Percentiles rank a stretch among this genome's conserved stretches.
Evolutionary conservation across 2,329 filamentous ascomycete species (phyloP).

Genomic region (Exophiala calicioides): DNA sequence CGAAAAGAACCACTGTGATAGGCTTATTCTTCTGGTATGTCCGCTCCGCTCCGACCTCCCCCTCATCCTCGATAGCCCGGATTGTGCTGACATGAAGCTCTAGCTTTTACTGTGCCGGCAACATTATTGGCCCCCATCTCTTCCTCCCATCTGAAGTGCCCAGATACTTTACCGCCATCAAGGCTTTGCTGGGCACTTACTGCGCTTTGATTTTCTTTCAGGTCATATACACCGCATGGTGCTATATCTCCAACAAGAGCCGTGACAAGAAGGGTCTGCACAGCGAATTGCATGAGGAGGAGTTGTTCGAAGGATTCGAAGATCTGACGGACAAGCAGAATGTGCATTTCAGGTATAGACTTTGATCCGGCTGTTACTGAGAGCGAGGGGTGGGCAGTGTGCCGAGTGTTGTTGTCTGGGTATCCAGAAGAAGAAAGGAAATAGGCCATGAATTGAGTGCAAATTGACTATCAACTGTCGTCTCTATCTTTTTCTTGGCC

Average conservation of each 20-base stretch:
- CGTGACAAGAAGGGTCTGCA: constrained; percentile 14
- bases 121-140: constrained; percentile 51
- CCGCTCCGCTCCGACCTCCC: no score
- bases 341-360: constrained; percentile 39
- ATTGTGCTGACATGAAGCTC: no score
- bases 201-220: constrained; percentile 44
- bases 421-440: no score
- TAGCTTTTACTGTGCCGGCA: constrained; percentile 51
- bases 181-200: constrained; percentile 47
- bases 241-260: constrained; percentile 21
- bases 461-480: no score
- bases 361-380: no score
- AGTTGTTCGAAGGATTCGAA: constrained; percentile 37
- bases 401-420: no score
- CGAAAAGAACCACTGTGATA: constrained; percentile 53
- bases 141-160: constrained; percentile 49
- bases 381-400: no score
- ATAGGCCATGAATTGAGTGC: no score
- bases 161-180: constrained; percentile 48
- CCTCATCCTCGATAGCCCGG: no score
- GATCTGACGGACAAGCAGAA: constrained; percentile 42
- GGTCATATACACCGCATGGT: constrained; percentile 28
- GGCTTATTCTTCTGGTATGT: constrained; percentile 48
- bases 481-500: no score
- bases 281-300: constrained; percentile 13